Evolutionary conservation across 805 yeast genomes (phyloP), one percentile per base, ranked within the genome.

Genomic region (Helenozyma baotianmanensis): DNA sequence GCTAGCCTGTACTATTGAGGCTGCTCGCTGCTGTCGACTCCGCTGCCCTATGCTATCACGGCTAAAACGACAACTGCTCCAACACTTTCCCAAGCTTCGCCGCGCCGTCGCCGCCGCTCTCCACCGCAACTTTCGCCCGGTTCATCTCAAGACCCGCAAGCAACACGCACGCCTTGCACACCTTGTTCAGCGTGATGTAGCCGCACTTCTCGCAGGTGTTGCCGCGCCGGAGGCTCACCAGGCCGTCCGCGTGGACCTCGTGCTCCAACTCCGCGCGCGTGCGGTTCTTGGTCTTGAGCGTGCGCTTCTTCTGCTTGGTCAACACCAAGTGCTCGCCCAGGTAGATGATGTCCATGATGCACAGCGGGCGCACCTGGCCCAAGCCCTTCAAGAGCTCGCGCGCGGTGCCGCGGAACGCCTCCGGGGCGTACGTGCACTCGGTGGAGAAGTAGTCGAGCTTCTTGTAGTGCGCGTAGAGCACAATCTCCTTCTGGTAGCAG

Each of bases 381-480:
- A 92, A 63, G 43, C 87, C 84, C 60, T 92, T 92, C 70, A 92
- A 78, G 17, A 92, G 67, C 38, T 88, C 87, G 53, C 99, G 74
- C 0, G 98, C 96, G 0, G 97, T 92, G 13, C 99, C 99, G 45
- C 99, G 70, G 52, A 92, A 92, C 0, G 99, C 97, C 56, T 92
- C 98, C 2, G 99, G 97, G 0, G 98, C 96, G 62, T 92, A 92
- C 0, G 96, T 82, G 56, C 99, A 92, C 53, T 92, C 99, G 0
- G 99, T 92, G 8, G 95, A 84, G 56, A 92, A 92, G 54, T 92
- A 92, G 60, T 92, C 99, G 32, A 92, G 68, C 51, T 88, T 84
- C 59, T 86, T 89, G 64, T 88, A 92, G 54, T 92, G 98, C 2
- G 99, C 99, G 60, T 92, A 92, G 12, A 92, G 69, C 14, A 92